Base-by-base conservation (phyloP, 305 asterid genomes). In the Fraxinus sp. region DNA sequence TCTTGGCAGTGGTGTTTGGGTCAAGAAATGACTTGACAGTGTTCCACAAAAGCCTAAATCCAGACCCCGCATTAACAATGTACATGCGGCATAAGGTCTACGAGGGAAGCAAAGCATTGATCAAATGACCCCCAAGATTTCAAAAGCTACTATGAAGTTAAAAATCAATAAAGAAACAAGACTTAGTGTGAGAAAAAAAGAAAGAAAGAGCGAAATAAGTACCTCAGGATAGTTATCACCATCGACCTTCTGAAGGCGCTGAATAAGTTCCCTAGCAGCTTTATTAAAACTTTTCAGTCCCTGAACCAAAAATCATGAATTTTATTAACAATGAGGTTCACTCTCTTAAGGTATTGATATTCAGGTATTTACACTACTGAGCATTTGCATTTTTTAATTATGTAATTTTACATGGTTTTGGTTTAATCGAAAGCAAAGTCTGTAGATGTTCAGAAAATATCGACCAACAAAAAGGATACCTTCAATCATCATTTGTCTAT, bases 201-300 rank as follows among this genome's bases (percentile, higher is more conserved):
- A 4, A 10, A 81, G 78, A 46, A 16, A 35, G 49, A n/a, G 75
- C 5, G 13, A 79, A 18, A 35, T 22, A n/a, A 55, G 74, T 83
- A 94, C 98, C 97, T 96, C 99, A 3, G 99, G 99, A 80, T 94
- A 96, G 77, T 96, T 96, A 83, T 94, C 94, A 73, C 98, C 98
- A 83, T 96, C 98, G 6, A 96, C 82, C 83, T 90, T 92, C 85
- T 96, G 99, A 85, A 96, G 91, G 78, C 95, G 89, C 80, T 92
- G 97, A 87, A 96, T 87, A 41, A 96, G 94, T 16, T 96, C 99
- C 83, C 98, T 87, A 30, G 99, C 98, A 7, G 95, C 84, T 87
- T 93, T 96, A 78, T 91, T 96, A 91, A 96, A 92, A 79, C 81
- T 93, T 85, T 96, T 96, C 80, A 96, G 87, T 39, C 98, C 99